phyloP scores from a whole-genome alignment of 2,329 filamentous ascomycete species.

The Ophiocordyceps camponoti-leonardi region DNA sequence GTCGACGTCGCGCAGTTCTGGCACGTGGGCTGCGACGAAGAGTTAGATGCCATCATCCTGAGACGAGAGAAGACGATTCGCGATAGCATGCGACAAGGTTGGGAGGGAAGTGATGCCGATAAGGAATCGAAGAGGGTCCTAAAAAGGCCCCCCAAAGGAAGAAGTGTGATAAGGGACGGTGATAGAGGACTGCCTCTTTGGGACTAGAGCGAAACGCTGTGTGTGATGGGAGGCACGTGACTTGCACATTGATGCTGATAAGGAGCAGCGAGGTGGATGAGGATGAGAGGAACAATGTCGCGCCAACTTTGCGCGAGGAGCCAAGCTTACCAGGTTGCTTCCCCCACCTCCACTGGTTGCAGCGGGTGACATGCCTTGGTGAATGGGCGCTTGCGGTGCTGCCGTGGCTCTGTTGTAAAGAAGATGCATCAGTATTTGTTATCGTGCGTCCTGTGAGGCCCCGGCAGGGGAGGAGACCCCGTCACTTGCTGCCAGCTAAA shows the following conservation, averaged over 20 bases:
- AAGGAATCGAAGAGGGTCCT: slow-evolving; percentile 16
- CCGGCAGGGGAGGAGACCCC: too few relatives aligned
- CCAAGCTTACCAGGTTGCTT: slow-evolving; percentile 20
- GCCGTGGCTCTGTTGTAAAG: slow-evolving; percentile 5
- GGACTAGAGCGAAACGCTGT: slow-evolving; percentile 7
- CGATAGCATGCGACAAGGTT: too few relatives aligned
- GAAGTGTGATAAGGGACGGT: slow-evolving; percentile 17
- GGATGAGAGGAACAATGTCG: neutral
- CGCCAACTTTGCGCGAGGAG: neutral
- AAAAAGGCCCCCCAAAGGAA: slow-evolving; percentile 15
- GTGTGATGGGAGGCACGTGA: slow-evolving; percentile 15
- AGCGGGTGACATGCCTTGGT: slow-evolving; percentile 18
- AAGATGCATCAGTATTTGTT: slow-evolving; percentile 2
- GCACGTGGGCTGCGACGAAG: slow-evolving; percentile 73
- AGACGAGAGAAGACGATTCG: slow-evolving; percentile 3
- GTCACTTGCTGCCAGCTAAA: too few relatives aligned
- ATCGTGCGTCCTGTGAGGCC: too few relatives aligned
- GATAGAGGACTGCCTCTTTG: slow-evolving; percentile 7
- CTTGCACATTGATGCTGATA: slow-evolving; percentile 4
- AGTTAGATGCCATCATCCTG: slow-evolving; percentile 36
- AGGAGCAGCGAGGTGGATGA: neutral
- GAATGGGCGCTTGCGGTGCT: slow-evolving; percentile 8
- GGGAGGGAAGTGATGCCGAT: slow-evolving; percentile 9
- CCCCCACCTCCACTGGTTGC: slow-evolving; percentile 21
- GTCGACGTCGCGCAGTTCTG: slow-evolving; percentile 94